Base-by-base conservation (phyloP, 108 stramenopile species). In the Cylindrotheca closterium region DNA sequence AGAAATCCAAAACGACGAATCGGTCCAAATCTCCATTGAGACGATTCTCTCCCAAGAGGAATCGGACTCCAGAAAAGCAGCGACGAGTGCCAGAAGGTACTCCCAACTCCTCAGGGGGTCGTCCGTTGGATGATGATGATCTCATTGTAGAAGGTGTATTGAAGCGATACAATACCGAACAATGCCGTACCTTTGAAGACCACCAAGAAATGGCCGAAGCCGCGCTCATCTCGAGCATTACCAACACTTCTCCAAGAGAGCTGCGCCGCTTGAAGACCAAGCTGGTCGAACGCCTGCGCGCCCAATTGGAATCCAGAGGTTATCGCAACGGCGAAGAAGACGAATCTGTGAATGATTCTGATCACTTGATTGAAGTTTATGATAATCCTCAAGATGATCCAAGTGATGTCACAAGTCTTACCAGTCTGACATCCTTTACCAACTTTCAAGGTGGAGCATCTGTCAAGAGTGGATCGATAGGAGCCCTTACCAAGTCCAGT, bases 141-240 rank as follows among this genome's bases (percentile, higher is more conserved):
- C 22, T 60, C 19, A 45, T 60, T 17, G 37, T 65, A 18, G 24
- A 54, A 22, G 15, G 7, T 17, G 67, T 67, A 25, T 22, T 67
- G 15, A 19, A 31, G 12, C 30, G 17, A 23, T 67, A 67, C 48
- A 46, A 55, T 4, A 67, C 31, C 21, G 23, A 10, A 2, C 23
- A 32, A 34, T 67, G 67, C 29, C 30, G 30, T 2, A 58, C 67
- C 1, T 58, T 58, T 30, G 51, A n/a, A 27, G 67, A 67, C 28
- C 67, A 67, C 30, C 22, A 32, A 2, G 67, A 67, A 2, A 27
- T 48, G 34, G 67, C 67, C 15, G 26, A 29, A 21, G 64, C 64
- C 53, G 64, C 31, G 23, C 34, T 65, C 22, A 55, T 24, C 12
- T 24, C 1, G 5, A 47, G 34, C 1, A 54, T 42, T 7, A 42